These are phyloP conservation scores for Schwanniomyces yamadae DNA, from an alignment of 805 yeast genomes.

Conservation along the genomic window DNA sequence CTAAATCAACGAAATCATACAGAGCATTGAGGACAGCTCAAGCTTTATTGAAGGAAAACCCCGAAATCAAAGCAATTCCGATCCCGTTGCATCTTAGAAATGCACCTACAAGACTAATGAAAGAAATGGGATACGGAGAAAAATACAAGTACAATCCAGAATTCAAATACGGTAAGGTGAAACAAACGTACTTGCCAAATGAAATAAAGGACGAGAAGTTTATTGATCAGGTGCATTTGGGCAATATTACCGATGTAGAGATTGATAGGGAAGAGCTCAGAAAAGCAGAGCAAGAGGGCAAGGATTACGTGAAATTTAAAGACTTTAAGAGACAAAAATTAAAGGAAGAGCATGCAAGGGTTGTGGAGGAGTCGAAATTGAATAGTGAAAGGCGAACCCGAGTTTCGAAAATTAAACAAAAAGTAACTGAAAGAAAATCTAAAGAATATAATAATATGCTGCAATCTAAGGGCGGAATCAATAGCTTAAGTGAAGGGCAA, in stretches of 20 bases:
- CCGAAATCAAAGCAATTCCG: slow-evolving; percentile 58
- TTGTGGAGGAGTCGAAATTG: neutral
- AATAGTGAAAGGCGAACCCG: neutral
- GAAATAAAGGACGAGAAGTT: slow-evolving; percentile 46
- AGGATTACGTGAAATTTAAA: slow-evolving; percentile 19
- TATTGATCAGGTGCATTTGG: slow-evolving; percentile 57
- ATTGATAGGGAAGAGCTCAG: slow-evolving; percentile 14
- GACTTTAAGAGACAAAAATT: slow-evolving; percentile 8
- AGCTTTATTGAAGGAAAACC: slow-evolving; percentile 52
- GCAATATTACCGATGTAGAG: slow-evolving; percentile 27
- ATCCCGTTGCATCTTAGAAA: slow-evolving; percentile 85
- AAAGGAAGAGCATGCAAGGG: slow-evolving; percentile 7
- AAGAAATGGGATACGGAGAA: slow-evolving; percentile 79
- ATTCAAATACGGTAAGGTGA: slow-evolving; percentile 66
- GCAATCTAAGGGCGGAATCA: too few relatives aligned
- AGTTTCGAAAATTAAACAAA: neutral
- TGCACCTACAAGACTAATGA: slow-evolving; percentile 92
- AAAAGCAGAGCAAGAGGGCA: slow-evolving; percentile 12
- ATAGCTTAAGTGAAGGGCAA: neutral
- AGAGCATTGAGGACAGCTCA: slow-evolving; percentile 75
- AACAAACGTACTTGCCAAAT: slow-evolving; percentile 75
- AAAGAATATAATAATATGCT: too few relatives aligned
- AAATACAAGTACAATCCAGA: slow-evolving; percentile 89
- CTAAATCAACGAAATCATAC: slow-evolving; percentile 83
- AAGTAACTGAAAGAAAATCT: neutral